Base-by-base conservation (phyloP, 768 basidiomycete genomes). In the Punctularia strigosozonata region DNA sequence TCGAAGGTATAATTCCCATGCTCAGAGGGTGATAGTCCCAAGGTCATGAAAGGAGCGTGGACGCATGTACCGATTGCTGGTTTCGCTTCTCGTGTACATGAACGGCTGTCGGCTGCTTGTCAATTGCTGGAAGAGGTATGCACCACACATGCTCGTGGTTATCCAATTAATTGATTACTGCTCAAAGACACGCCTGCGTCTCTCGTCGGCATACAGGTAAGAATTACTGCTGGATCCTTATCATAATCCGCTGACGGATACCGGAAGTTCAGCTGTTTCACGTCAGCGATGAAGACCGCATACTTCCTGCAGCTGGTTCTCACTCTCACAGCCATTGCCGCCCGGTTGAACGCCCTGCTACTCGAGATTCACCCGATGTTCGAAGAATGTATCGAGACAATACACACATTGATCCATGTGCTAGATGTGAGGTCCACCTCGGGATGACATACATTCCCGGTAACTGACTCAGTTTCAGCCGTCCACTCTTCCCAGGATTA, bases 271-370 rank as follows among this genome's bases (percentile, higher is more conserved):
- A 88, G 84, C 32, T 69, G 69, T 21, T 75, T 85, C 42, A 58
- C 63, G 21, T 61, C 77, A 19, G 69, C 72, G 24, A 71, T 88
- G 65, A 80, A 80, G 51, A 69, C 73, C 1, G 82, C 78, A 14
- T 77, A 82, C 14, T 89, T 89, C 49, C 61, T 81, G 10, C 79
- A 80, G 44, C 52, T 83, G 13, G 56, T 78, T n/a, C 50, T 89
- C 33, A 60, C 73, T 4, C 62, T 87, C 30, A 61, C 65, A 18
- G 80, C 75, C 10, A 68, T 83, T 26, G 58, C 69, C 31, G 79
- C 80, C 3, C 68, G 84, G 41, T 55, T 83, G 51, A 60, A 58
- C 19, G 49, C 54, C 4, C 50, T 80, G 22, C 51, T 65, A 18
- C 48, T 54, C 25, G 73, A 76, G 43, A 44, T 80, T 2, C 47